Evolutionary conservation across 1,284 basidiomycete genomes (phyloP).

Genomic region (Lentinula novae-zelandiae): DNA sequence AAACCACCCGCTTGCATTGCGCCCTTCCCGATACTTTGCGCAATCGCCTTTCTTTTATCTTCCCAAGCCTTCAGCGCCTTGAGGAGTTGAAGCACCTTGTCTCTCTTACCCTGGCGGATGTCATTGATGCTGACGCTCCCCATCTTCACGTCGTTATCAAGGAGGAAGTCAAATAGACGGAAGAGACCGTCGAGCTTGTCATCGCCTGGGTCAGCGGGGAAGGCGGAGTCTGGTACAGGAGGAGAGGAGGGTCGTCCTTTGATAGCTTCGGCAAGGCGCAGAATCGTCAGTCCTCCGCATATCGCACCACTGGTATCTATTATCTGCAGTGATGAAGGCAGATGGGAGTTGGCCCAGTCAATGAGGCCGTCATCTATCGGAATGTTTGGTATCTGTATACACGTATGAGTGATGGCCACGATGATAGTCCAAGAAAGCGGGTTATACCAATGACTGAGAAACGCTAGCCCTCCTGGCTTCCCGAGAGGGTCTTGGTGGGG

Average conservation of each 20-base stretch:
- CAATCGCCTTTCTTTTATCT: constrained; percentile 59
- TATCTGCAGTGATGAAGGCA: constrained; percentile 70
- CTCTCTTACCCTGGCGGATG: constrained; percentile 72
- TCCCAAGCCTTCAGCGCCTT: constrained; percentile 76
- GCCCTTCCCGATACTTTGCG: constrained; percentile 49
- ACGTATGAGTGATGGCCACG: background rate
- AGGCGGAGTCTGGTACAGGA: constrained; percentile 74
- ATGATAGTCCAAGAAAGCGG: background rate
- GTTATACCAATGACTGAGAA: constrained; percentile 22
- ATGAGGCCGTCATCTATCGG: constrained; percentile 55
- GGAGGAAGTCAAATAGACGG: constrained; percentile 82
- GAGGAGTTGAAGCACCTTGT: constrained; percentile 76
- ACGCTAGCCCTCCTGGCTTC: constrained; percentile 48
- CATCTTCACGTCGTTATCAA: constrained; percentile 87
- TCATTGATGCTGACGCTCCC: constrained; percentile 90
- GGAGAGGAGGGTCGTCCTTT: constrained; percentile 65
- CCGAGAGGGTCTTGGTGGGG: constrained; percentile 60
- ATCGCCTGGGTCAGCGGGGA: constrained; percentile 63
- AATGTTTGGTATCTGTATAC: constrained; percentile 20
- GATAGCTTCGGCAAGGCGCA: constrained; percentile 75
- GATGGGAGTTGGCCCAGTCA: constrained; percentile 82
- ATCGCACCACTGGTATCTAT: constrained; percentile 45
- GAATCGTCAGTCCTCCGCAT: constrained; percentile 67
- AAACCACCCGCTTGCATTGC: constrained; percentile 31
- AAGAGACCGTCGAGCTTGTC: constrained; percentile 88